Base-by-base conservation (phyloP, 441 rosid species). In the Populus hybrid region DNA sequence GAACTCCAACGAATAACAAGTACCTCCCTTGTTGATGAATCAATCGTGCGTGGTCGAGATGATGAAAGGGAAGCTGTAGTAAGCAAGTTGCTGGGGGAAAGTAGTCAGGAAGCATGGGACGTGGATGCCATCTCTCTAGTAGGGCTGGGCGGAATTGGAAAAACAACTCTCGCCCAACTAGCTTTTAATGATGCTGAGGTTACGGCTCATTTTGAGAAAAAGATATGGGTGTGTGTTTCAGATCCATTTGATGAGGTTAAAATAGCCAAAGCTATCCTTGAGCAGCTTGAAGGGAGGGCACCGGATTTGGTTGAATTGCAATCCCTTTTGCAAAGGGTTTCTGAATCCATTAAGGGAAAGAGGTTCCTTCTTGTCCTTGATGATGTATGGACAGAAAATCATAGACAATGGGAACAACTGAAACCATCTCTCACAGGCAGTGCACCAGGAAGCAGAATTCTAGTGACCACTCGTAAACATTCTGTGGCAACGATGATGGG, bases 81-180 rank as follows among this genome's bases (percentile, higher is more conserved):
- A 10, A 16, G 28, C 18, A 21, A 6, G 74, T 1, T 71, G 35
- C 0, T 40, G 18, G 9, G 0, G 0, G 57, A 46, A 21, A 26
- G 28, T n/a, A 23, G 5, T 10, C 14, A 16, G 0, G 23, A 9
- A 0, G 12, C 1, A 0, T 0, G 0, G 0, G 6, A 14, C 0
- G 23, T 71, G 14, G 8, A 20, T 3, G n/a, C n/a, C n/a, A 35
- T 77, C 23, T 26, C 74, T 23, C 4, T 77, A 0, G 36, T 70
- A 42, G 79, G 79, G 20, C 5, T 69, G 54, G 79, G 74, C 3
- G 75, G 80, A 1, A 8, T 77, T n/a, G 80, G 76, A 4, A 77
- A 77, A 7, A 77, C 72, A 9, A 40, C 71, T 4, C 70, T 77
- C 3, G 71, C 71, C 9, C 70, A 67, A 28, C 64, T 71, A 5